Evolutionary conservation across 768 basidiomycete species (phyloP), one percentile per base, ranked within the genome.

Genomic region (Amanita phalloides): DNA sequence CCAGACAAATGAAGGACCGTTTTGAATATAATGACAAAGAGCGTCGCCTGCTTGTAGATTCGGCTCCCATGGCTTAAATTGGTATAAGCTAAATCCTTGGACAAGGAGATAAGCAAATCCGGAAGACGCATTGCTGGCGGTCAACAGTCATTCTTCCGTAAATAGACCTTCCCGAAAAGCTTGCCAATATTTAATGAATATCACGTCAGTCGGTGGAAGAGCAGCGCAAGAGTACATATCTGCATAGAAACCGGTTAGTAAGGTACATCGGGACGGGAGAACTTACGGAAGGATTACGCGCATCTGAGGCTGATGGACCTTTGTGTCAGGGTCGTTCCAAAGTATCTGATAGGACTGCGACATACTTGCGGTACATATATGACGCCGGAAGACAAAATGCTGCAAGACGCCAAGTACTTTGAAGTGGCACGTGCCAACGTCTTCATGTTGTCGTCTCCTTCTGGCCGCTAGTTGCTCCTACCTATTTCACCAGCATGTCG

Each of bases 1-100:
- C 51, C 36, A 49, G 52, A 63, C 60, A 65, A 66, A 55, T 55
- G 54, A 30, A 33, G 42, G 57, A 44, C 65, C 61, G 30, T 54
- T 58, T 64, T 56, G 55, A 61, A 60, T 58, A 66, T 61, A 64
- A 66, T 51, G 43, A 20, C 13, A 26, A 17, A 33, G 14, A 26
- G 38, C 14, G 28, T 9, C 14, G 28, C n/a, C n/a, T 21, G 30
- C 23, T 43, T 8, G 30, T 9, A 8, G 8, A 30, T 8, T 30
- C 3, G 8, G 41, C 23, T 50, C 8, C 13, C n/a, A 50, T 30
- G 25, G 41, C 39, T 25, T 20, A 20, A 23, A 41, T 50, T 38
- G 20, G 38, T 20, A 25, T 43, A 23, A 20, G 9, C 10, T 14
- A 20, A 14, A 39, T 33, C n/a, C 39, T 26, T 6, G 8, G 38